Conservation (phyloP, 208 protist species). For the Novymonas esmeraldas region DNA sequence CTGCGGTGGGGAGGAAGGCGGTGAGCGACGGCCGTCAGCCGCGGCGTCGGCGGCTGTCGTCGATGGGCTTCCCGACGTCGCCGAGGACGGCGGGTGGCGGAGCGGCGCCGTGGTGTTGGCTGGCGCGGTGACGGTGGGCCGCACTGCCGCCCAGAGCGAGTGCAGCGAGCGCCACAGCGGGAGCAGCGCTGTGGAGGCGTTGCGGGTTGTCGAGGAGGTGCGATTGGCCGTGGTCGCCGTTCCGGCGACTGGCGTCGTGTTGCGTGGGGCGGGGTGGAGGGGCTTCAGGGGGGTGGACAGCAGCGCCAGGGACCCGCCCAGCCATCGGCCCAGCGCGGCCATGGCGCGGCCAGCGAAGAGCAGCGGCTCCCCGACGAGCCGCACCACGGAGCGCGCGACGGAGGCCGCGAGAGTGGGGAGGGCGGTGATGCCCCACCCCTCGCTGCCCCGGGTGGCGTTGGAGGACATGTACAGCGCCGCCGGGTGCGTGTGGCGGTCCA, state of each 20-base stretch:
- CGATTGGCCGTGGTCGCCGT: not conserved
- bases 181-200: constrained; percentile 9
- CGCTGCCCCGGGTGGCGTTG: not conserved
- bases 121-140: not conserved
- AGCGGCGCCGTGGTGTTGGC: not conserved
- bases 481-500: constrained; percentile 12
- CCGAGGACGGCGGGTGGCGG: not conserved
- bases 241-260: not conserved
- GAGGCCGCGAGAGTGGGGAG: constrained; percentile 4
- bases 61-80: not conserved
- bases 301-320: not conserved
- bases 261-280: not conserved
- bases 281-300: constrained; percentile 2
- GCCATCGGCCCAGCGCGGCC: constrained; percentile 6
- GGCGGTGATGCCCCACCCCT: constrained; percentile 12
- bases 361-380: constrained; percentile 15
- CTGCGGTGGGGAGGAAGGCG: not conserved
- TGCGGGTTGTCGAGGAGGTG: not conserved
- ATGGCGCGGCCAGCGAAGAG: constrained; percentile 24
- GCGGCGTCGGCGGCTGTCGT: not conserved
- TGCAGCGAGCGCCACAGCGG: constrained; percentile 20
- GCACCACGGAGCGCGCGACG: constrained; percentile 12
- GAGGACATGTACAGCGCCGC: constrained; percentile 12
- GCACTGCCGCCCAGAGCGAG: constrained; percentile 11
- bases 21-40: not conserved